Base-by-base conservation (phyloP, 2,329 filamentous ascomycete genomes). In the Emericellopsis cladophorae region DNA sequence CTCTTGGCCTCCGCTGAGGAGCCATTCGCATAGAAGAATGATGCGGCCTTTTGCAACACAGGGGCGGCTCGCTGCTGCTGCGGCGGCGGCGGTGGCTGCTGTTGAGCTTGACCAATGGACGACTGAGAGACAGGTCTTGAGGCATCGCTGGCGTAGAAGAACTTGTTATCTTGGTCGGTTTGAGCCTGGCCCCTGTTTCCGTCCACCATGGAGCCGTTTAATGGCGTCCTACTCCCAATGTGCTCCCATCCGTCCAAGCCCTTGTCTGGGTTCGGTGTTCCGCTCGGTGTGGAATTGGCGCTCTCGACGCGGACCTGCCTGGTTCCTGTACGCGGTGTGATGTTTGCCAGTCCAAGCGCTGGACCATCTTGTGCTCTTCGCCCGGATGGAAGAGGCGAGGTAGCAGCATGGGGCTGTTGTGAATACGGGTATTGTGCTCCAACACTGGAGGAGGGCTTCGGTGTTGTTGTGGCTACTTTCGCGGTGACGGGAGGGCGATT, bases 61-160 rank as follows among this genome's bases (percentile, higher is more conserved):
- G 58, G 52, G 18, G 54, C 57, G 43, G 58, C 55, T 33, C 61
- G 51, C 15, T 62, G 64, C 26, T 62, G 61, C 4, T 23, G 26
- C 9, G 26, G 26, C 18, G 18, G 18, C 18, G 18, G 18, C 18
- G 18, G 18, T 5, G 18, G 18, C 9, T 9, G 26, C 6, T 29
- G 26, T 29, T 29, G 26, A 9, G 26, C 4, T 29, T 29, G 26
- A 12, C 8, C 26, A 29, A 3, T 63, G 53, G 39, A 54, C 51
- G 40, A 51, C 57, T 48, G 58, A 54, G 40, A 53, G 48, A 18
- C 31, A 11, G 66, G 60, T 50, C 74, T 80, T 32, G 26, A 29
- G 26, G 74, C 83, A 50, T 95, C 86, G 56, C 80, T 86, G 23
- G 89, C 92, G 57, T 93, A 89, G 58, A 98, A 95, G 70, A 96